Base-by-base conservation (phyloP, 2,329 filamentous ascomycete genomes). In the Parascedosporium putredinis region DNA sequence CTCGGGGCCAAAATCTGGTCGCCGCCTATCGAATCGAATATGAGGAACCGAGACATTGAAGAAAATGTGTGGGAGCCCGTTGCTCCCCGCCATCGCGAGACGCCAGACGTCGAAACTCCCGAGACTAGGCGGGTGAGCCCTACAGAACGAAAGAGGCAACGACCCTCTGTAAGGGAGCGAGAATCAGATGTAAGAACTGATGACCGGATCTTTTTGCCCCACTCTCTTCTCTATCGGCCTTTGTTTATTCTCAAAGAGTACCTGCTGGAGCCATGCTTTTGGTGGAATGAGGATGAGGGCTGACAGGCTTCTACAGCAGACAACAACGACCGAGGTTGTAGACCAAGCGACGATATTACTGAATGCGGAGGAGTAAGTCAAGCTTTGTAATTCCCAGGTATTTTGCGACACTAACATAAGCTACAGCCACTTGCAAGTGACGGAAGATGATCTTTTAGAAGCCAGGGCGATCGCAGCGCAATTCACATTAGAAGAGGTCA, bases 381-480 rank as follows among this genome's bases (percentile, higher is more conserved):
- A n/a, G n/a, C n/a, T n/a, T n/a, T n/a, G n/a, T n/a, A n/a, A n/a
- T n/a, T n/a, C n/a, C n/a, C n/a, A n/a, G n/a, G n/a, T n/a, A n/a
- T n/a, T n/a, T n/a, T n/a, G 18, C 18, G 10, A 40, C 8, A 27
- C 46, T 23, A 16, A 25, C 31, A n/a, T 40, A 4, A 25, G 12
- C 7, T 9, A 25, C 24, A 48, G 46, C 10, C 16, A 31, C 18
- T 42, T 50, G n/a, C 22, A 72, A 53, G 68, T 70, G 27, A 72
- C 70, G 44, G 69, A 72, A 55, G 64, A 70, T 44, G 70, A 73
- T 53, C 60, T 73, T 7, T 64, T 69, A 49, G 67, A 73, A 56
- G 70, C 69, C 49, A 68, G 67, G 55, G 68, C 70, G 52, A 59
- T 70, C 38, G 70, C 69, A 49, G 64, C 62, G 47, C 64, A 63